Percentiles rank a stretch among this genome's conserved stretches.
Evolutionary conservation across 140 eudicot genomes (phyloP).

Genomic region (Ambrosia hybrid): DNA sequence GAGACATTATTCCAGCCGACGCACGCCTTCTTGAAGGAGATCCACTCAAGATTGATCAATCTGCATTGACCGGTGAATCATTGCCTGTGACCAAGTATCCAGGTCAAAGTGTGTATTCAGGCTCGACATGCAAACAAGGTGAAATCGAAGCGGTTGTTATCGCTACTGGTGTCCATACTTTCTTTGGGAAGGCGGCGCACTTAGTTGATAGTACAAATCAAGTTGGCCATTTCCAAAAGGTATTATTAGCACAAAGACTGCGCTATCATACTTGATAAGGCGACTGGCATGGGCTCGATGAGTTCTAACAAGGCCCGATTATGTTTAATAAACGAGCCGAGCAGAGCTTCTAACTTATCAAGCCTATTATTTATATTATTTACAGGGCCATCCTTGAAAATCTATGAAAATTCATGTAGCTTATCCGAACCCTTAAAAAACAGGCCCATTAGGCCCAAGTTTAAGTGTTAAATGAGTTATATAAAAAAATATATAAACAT

Average conservation of each 20-base stretch:
- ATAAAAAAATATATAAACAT: no score
- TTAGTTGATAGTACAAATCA: constrained; percentile 87
- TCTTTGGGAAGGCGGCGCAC: constrained; percentile 96
- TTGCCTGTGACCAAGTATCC: constrained; percentile 80
- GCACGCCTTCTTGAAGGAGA: constrained; percentile 89
- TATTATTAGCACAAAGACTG: constrained; percentile 9
- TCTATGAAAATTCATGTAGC: no score
- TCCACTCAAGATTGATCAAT: constrained; percentile 79
- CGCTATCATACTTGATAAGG: background rate
- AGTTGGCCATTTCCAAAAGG: constrained; percentile 93
- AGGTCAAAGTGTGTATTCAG: constrained; percentile 72
- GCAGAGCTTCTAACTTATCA: no score
- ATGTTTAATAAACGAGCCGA: no score
- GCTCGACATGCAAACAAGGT: constrained; percentile 94
- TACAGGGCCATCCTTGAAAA: no score
- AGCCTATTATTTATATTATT: no score
- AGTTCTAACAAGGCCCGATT: no score
- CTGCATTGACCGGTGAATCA: constrained; percentile 90
- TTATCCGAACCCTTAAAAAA: no score
- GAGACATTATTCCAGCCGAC: constrained; percentile 89
- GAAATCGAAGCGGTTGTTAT: constrained; percentile 94
- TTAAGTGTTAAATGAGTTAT: no score
- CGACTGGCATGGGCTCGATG: background rate
- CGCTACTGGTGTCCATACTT: constrained; percentile 89
- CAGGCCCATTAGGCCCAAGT: no score